A percentile compares a stretch with the other conserved stretches of the same genome.
phyloP scores from a whole-genome alignment of 257 asterid species.

The Henckelia pumila region DNA sequence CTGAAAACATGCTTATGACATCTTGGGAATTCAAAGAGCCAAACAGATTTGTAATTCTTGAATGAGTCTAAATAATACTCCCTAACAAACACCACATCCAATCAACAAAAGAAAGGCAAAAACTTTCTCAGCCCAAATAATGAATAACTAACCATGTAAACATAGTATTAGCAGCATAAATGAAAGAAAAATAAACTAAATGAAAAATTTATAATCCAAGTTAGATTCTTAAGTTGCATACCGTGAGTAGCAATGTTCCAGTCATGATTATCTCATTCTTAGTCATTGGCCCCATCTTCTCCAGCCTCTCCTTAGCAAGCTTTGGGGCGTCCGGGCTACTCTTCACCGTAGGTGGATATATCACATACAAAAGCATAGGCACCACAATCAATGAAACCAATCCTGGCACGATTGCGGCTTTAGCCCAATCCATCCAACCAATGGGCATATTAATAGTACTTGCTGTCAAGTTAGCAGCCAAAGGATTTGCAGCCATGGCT shows the following conservation, averaged over 20 bases:
- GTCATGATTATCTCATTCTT: constrained; percentile 93
- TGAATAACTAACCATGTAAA: not conserved
- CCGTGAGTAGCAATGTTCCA: constrained; percentile 89
- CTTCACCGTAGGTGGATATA: constrained; percentile 86
- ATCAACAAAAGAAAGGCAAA: not conserved
- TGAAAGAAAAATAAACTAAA: not conserved
- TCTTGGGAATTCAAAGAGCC: not conserved
- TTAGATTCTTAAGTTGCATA: constrained; percentile 26
- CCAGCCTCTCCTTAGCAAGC: constrained; percentile 83
- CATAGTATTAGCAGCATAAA: not conserved
- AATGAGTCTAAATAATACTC: not conserved
- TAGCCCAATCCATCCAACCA: constrained; percentile 99
- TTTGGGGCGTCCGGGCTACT: constrained; percentile 96
- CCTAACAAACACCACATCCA: not conserved
- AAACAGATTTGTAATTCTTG: not conserved
- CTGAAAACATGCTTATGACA: not conserved
- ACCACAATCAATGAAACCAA: constrained; percentile 74
- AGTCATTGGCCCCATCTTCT: constrained; percentile 94
- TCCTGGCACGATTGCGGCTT: constrained; percentile 97
- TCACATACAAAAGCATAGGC: constrained; percentile 62
- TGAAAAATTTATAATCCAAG: not conserved
- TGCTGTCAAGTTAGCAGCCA: constrained; percentile 80
- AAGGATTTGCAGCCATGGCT: constrained; percentile 97
- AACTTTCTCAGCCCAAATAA: not conserved
- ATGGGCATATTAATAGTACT: constrained; percentile 64